phyloP scores from a whole-genome alignment of 306 rosid genomes.

The Citrullus colocynthis region DNA sequence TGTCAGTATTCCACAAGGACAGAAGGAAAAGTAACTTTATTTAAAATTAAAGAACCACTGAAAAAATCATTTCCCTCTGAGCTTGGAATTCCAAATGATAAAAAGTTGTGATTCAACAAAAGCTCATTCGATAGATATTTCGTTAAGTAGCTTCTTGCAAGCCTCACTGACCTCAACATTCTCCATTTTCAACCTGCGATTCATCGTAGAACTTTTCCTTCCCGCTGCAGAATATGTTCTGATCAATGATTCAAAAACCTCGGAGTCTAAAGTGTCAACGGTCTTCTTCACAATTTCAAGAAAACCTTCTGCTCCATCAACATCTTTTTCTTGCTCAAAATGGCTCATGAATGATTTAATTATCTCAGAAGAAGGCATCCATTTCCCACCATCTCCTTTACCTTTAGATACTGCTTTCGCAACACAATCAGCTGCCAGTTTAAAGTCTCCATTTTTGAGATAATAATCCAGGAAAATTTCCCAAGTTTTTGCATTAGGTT shows the following conservation, averaged over 20 bases:
- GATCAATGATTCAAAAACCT: conserved; percentile 66
- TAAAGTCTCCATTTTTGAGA: conserved; percentile 39
- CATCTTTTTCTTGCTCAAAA: conserved; percentile 68
- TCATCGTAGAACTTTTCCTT: conserved; percentile 40
- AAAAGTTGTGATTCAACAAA: conserved; percentile 5
- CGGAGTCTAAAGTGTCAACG: conserved; percentile 27
- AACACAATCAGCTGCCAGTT: conserved; percentile 48
- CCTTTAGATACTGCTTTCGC: conserved; percentile 50
- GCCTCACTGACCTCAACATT: conserved; percentile 52
- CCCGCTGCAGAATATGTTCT: conserved; percentile 76
- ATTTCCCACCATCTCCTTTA: conserved; percentile 58
- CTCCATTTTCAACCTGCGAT: conserved; percentile 71
- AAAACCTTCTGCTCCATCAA: conserved; percentile 72
- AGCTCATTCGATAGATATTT: conserved; percentile 45
- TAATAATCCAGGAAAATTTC: conserved; percentile 59
- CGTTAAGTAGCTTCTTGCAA: conserved; percentile 49
- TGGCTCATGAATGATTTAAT: conserved; percentile 40
- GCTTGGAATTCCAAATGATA: conserved; percentile 8
- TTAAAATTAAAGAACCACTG: conserved; percentile 3
- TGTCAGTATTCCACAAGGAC: not conserved
- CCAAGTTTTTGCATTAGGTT: conserved; percentile 70
- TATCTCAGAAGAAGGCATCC: conserved; percentile 41
- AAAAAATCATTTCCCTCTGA: conserved; percentile 15
- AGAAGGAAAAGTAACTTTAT: not conserved
- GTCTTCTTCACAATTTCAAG: conserved; percentile 54